A percentile compares a stretch with the other conserved stretches of the same genome.
Conservation (phyloP, 2,329 filamentous ascomycete genomes). For the Xylaria sp. region DNA sequence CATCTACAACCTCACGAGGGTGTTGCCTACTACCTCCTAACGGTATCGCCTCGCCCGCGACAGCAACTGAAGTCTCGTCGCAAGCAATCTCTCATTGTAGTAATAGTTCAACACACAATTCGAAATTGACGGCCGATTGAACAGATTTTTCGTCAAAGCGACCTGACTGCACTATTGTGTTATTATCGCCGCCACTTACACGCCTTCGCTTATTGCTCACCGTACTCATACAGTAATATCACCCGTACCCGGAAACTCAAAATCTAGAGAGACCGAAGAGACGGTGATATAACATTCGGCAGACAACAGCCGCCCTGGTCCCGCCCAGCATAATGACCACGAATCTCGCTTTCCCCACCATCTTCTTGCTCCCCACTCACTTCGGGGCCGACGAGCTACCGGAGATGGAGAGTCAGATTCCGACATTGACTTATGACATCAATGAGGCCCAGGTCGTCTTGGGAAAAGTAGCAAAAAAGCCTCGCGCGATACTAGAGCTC, state of each 20-base stretch:
- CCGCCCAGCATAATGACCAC: slow-evolving; percentile 39
- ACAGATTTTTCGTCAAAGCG: not conserved
- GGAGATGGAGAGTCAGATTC: slow-evolving; percentile 71
- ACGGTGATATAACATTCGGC: not conserved
- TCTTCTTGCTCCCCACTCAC: slow-evolving; percentile 80
- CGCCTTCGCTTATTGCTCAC: not conserved
- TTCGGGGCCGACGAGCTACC: slow-evolving; percentile 72
- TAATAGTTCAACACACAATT: not conserved
- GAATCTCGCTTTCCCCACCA: slow-evolving; percentile 64
- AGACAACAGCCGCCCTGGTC: not conserved
- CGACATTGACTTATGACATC: slow-evolving; percentile 75
- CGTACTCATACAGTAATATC: slow-evolving; percentile 3
- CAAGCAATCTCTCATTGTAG: not conserved
- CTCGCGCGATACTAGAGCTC: slow-evolving; percentile 82
- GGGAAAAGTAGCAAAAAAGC: slow-evolving; percentile 75
- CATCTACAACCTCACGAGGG: not conserved
- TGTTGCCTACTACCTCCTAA: not conserved
- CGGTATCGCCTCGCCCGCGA: not conserved
- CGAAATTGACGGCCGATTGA: not conserved
- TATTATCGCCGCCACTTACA: not conserved
- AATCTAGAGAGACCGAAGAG: not conserved
- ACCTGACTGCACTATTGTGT: not conserved
- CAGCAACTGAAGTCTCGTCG: not conserved
- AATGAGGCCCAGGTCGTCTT: slow-evolving; percentile 79
- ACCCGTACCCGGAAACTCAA: not conserved